phyloP scores from a whole-genome alignment of 805 yeast species.

The Myxozyma neotropica region DNA sequence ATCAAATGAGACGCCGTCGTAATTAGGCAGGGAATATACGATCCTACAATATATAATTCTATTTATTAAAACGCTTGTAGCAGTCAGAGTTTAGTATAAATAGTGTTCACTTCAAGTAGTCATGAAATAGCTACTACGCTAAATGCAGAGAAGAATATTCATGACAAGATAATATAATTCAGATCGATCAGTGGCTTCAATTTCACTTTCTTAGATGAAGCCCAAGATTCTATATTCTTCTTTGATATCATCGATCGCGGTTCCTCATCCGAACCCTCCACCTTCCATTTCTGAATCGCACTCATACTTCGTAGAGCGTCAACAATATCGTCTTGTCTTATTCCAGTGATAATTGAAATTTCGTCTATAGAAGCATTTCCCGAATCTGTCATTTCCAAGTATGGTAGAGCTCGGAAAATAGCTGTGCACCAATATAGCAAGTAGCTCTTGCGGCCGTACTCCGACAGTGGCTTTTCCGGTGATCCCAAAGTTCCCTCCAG shows the following conservation, averaged over 20 bases:
- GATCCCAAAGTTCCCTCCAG: conserved; percentile 71
- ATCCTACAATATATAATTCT: background rate
- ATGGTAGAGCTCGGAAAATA: conserved; percentile 43
- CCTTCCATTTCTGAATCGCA: conserved; percentile 32
- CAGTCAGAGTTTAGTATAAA: too few relatives aligned
- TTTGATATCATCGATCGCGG: conserved; percentile 3
- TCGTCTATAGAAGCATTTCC: conserved; percentile 35
- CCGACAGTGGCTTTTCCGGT: conserved; percentile 83
- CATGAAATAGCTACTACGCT: too few relatives aligned
- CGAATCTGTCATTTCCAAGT: background rate
- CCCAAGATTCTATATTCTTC: conserved; percentile 19
- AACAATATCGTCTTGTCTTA: conserved; percentile 42
- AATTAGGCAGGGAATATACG: background rate
- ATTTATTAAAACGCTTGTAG: too few relatives aligned
- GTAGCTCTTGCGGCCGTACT: conserved; percentile 75
- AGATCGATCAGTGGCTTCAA: conserved; percentile 17
- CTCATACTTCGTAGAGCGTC: conserved; percentile 40
- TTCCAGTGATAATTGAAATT: conserved; percentile 41
- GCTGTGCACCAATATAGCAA: conserved; percentile 71
- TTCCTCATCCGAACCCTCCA: background rate
- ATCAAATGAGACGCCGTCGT: background rate
- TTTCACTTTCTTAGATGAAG: conserved; percentile 11
- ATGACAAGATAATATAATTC: conserved; percentile 15
- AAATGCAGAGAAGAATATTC: too few relatives aligned
- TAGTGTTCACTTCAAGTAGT: too few relatives aligned